phyloP scores from a whole-genome alignment of 768 basidiomycete species.

The Xerocomellus dryophilus region DNA sequence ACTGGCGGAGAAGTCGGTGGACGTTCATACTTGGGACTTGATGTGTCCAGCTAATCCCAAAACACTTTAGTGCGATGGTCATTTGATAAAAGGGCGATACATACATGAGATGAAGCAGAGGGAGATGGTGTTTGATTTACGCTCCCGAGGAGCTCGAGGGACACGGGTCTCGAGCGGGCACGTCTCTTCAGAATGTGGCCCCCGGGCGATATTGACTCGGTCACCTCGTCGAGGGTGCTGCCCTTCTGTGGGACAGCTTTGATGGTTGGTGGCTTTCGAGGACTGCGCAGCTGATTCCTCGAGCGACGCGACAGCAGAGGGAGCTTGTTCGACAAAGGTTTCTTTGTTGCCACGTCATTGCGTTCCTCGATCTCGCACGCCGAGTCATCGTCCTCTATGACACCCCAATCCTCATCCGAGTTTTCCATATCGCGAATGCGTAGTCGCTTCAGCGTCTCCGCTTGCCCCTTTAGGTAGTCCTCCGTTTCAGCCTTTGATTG shows the following conservation, averaged over 20 bases:
- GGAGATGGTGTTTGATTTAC: constrained; percentile 45
- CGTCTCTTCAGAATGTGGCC: constrained; percentile 75
- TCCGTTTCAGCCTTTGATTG: constrained; percentile 39
- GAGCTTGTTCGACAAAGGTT: constrained; percentile 32
- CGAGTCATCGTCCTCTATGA: constrained; percentile 46
- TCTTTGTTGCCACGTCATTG: constrained; percentile 30
- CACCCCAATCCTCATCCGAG: constrained; percentile 44
- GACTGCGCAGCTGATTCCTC: constrained; percentile 29
- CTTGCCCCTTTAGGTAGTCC: constrained; percentile 46
- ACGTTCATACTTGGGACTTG: constrained; percentile 13
- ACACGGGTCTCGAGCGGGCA: constrained; percentile 69
- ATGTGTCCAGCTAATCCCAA: not conserved
- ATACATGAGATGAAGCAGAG: constrained; percentile 30
- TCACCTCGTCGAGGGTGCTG: constrained; percentile 54
- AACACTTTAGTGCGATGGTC: not conserved
- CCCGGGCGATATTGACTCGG: constrained; percentile 69
- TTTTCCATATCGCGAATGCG: constrained; percentile 55
- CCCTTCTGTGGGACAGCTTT: constrained; percentile 37
- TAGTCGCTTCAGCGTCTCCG: constrained; percentile 62
- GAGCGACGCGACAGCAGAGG: constrained; percentile 26
- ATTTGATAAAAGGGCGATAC: not conserved
- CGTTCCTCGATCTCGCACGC: constrained; percentile 49
- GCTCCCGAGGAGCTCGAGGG: constrained; percentile 59
- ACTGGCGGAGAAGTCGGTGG: constrained; percentile 16
- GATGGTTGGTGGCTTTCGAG: constrained; percentile 24